These are phyloP conservation scores for Chaetomium tenue DNA, from an alignment of 495 filamentous ascomycete species.

Conservation along the genomic window DNA sequence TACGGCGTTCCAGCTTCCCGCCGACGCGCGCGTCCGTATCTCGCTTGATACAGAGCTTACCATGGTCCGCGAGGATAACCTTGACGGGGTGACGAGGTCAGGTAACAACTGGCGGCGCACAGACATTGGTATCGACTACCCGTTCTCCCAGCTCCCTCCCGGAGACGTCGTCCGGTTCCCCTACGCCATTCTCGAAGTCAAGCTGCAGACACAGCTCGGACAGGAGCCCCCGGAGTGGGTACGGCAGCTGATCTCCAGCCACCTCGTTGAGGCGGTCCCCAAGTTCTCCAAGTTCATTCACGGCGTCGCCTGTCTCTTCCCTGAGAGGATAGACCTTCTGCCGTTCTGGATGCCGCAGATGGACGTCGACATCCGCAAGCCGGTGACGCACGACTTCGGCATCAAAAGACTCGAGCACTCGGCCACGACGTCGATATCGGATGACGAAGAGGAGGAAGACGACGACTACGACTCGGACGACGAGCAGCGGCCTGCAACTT, in stretches of 20 bases:
- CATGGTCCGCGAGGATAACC: conserved; percentile 92
- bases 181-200: conserved; percentile 95
- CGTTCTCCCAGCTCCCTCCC: conserved; percentile 83
- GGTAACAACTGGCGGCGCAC: conserved; percentile 94
- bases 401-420: conserved; percentile 77
- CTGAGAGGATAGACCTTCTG: conserved; percentile 80
- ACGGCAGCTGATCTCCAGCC: conserved; percentile 81
- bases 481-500: conserved; percentile 36
- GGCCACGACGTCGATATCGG: conserved; percentile 70
- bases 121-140: conserved; percentile 96
- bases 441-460: conserved; percentile 59
- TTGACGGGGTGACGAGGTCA: conserved; percentile 71
- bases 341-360: conserved; percentile 99
- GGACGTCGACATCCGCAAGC: conserved; percentile 96
- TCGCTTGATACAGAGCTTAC: conserved; percentile 95
- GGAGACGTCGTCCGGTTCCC: conserved; percentile 89
- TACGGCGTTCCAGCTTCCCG: conserved; percentile 95
- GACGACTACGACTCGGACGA: conserved; percentile 59
- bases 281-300: conserved; percentile 99
- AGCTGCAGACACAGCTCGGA: conserved; percentile 95
- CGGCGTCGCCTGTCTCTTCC: conserved; percentile 82
- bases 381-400: conserved; percentile 77
- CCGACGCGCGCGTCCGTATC: conserved; percentile 93
- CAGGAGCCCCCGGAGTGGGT: conserved; percentile 98
- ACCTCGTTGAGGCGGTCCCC: conserved; percentile 94